Evolutionary conservation across 2,329 filamentous ascomycete species (phyloP).

Genomic region (Cadophora sp.): DNA sequence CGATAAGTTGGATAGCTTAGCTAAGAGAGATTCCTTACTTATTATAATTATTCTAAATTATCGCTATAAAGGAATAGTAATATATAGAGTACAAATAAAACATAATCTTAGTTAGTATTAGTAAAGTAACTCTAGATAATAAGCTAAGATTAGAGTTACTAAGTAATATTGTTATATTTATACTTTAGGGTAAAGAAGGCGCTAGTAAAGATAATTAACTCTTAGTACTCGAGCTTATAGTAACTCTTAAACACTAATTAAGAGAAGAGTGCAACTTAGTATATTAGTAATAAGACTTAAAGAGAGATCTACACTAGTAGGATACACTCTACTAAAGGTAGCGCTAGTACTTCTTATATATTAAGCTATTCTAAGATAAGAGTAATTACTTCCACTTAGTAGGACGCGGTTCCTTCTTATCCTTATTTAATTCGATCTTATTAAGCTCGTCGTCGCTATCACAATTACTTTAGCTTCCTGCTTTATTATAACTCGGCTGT

Average conservation of each 20-base stretch:
- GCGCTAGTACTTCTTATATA: slow-evolving; percentile 13
- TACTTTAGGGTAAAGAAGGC: slow-evolving; percentile 23
- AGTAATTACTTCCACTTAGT: slow-evolving; percentile 27
- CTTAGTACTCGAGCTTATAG: slow-evolving; percentile 5
- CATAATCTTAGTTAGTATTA: slow-evolving; percentile 30
- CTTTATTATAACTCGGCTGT: slow-evolving; percentile 28
- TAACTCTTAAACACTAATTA: slow-evolving; percentile 12
- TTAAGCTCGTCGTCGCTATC: slow-evolving; percentile 27
- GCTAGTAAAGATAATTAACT: slow-evolving; percentile 23
- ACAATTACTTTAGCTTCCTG: slow-evolving; percentile 20
- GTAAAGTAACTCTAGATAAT: slow-evolving; percentile 22
- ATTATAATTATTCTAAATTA: slow-evolving; percentile 21
- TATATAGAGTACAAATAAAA: slow-evolving; percentile 28
- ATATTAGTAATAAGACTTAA: slow-evolving; percentile 1
- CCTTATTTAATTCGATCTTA: not conserved
- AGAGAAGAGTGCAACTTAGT: slow-evolving; percentile 5
- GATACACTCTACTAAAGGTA: not conserved
- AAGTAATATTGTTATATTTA: slow-evolving; percentile 24
- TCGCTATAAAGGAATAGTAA: slow-evolving; percentile 29
- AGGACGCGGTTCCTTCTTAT: slow-evolving; percentile 23
- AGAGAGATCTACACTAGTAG: not conserved
- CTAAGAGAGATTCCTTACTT: slow-evolving; percentile 24
- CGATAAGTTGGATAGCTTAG: slow-evolving; percentile 28
- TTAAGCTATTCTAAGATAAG: slow-evolving; percentile 20
- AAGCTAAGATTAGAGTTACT: not conserved